Conservation (phyloP, 2,329 filamentous ascomycete species). For the Monilinia fructicola region DNA sequence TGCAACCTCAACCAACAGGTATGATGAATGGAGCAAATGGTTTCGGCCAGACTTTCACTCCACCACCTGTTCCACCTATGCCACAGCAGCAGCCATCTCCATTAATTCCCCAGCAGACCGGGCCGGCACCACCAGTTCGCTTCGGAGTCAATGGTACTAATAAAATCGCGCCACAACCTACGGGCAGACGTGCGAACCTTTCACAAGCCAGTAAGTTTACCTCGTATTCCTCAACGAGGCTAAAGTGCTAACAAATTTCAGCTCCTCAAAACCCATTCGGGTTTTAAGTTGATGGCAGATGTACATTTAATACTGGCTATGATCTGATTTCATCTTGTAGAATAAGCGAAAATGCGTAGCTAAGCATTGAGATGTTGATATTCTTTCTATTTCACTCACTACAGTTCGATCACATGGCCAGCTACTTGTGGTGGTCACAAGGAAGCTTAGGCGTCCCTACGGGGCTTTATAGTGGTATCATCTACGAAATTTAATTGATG, state of each 20-base stretch:
- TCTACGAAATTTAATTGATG: slow-evolving; percentile 23
- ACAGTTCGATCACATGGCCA: slow-evolving; percentile 10
- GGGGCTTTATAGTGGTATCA: slow-evolving; percentile 14
- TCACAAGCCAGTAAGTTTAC: slow-evolving; percentile 83
- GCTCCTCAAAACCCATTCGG: slow-evolving; percentile 71
- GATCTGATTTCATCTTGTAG: slow-evolving; percentile 34
- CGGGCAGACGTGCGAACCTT: slow-evolving; percentile 85
- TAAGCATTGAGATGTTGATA: slow-evolving; percentile 35
- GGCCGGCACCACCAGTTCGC: slow-evolving; percentile 80
- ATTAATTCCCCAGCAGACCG: slow-evolving; percentile 75
- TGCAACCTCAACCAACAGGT: slow-evolving; percentile 61
- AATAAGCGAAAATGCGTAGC: slow-evolving; percentile 35
- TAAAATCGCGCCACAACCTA: slow-evolving; percentile 81
- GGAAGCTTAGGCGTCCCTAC: slow-evolving; percentile 9
- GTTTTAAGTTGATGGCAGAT: slow-evolving; percentile 49
- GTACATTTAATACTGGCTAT: slow-evolving; percentile 32
- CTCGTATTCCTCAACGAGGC: slow-evolving; percentile 10
- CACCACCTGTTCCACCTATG: slow-evolving; percentile 50
- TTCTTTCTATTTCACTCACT: slow-evolving; percentile 21
- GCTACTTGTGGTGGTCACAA: slow-evolving; percentile 7
- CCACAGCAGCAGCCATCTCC: slow-evolving; percentile 60
- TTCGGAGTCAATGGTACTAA: slow-evolving; percentile 78
- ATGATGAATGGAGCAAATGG: slow-evolving; percentile 52
- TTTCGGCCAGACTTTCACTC: slow-evolving; percentile 46
- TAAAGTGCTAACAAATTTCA: slow-evolving; percentile 40